Base-by-base conservation (phyloP, 192 early-diverging fungal genomes). In the Phycomyces nitens region DNA sequence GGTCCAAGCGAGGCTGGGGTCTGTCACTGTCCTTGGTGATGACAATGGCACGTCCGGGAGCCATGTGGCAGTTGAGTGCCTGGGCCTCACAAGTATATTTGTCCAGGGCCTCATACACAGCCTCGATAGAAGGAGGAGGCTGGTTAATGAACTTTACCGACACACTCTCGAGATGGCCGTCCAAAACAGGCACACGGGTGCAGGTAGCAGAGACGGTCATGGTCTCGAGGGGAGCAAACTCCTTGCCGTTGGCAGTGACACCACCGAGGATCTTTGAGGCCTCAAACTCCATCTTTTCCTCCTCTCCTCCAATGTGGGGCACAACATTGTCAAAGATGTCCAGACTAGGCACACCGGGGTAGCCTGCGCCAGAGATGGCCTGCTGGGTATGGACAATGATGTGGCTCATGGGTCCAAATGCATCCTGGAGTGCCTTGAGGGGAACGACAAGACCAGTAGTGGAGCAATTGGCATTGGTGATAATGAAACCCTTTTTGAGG, bases 391-490 rank as follows among this genome's bases (percentile, higher is more conserved):
- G 84, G 40, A 99, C 97, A 16, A 93, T 77, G 23, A 95, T 85
- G 44, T 83, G 82, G 44, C 75, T 78, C 41, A 96, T 52, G 21
- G 94, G 93, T 5, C 97, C 97, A 75, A 96, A 99, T 43, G 81
- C 84, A 73, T 97, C 91, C 72, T 94, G 88, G 57, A 98, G 79
- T 12, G 96, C 89, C 73, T 90, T 91, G 55, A 94, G 75, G 1
- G 87, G 86, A 57, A 95, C 92, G 14, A 96, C 95, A 38, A 99
- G 83, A 21, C 97, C 97, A 4, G 97, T 92, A 49, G 97, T 94
- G n/a, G 97, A 95, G 79, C 97, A 99, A 81, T 99, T 99, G 50
- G 95, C 91, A 81, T 97, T 99, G 22, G 97, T 97, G 56, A 97
- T 85, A 21, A 99, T 72, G 73, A 96, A 94, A 43, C 96, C 96